These are phyloP conservation scores for Lentithecium fluviatile DNA, from an alignment of 495 filamentous ascomycete genomes.

Conservation along the genomic window DNA sequence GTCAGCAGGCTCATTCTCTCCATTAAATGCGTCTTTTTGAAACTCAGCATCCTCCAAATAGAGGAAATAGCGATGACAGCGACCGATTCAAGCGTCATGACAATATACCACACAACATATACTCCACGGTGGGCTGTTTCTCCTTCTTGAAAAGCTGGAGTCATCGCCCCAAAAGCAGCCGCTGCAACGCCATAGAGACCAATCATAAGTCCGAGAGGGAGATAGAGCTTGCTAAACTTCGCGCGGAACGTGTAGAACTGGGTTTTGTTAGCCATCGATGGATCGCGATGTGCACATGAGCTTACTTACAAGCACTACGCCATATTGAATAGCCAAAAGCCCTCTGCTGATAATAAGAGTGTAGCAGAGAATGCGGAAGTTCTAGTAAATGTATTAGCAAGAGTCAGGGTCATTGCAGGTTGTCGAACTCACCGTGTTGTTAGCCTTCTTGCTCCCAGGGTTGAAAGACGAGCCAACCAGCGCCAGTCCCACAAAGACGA, in stretches of 20 bases:
- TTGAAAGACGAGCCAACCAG: constrained; percentile 34
- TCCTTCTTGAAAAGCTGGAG: constrained; percentile 23
- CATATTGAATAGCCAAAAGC: constrained; percentile 26
- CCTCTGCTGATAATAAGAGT: constrained; percentile 32
- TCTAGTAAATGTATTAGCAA: constrained; percentile 12
- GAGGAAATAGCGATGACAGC: constrained; percentile 27
- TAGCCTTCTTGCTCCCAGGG: constrained; percentile 10
- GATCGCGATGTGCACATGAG: background rate
- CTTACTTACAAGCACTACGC: constrained; percentile 27
- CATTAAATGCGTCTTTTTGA: constrained; percentile 38
- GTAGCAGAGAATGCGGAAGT: constrained; percentile 35
- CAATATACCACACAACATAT: constrained; percentile 34
- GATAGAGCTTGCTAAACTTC: constrained; percentile 23
- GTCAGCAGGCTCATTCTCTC: constrained; percentile 37
- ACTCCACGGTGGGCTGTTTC: constrained; percentile 4
- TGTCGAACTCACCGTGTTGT: constrained; percentile 16
- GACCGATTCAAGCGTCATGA: constrained; percentile 28
- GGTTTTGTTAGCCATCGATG: background rate
- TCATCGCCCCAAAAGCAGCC: constrained; percentile 26
- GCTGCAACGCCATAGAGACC: constrained; percentile 19
- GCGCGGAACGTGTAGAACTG: constrained; percentile 15
- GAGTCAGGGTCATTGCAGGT: background rate
- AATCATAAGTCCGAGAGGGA: constrained; percentile 28
- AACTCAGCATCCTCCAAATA: constrained; percentile 35
- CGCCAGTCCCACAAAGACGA: constrained; percentile 32